Evolutionary conservation across 345 rosid genomes (phyloP), one percentile per base, ranked within the genome.

Genomic region (Noccaea bulbosa): DNA sequence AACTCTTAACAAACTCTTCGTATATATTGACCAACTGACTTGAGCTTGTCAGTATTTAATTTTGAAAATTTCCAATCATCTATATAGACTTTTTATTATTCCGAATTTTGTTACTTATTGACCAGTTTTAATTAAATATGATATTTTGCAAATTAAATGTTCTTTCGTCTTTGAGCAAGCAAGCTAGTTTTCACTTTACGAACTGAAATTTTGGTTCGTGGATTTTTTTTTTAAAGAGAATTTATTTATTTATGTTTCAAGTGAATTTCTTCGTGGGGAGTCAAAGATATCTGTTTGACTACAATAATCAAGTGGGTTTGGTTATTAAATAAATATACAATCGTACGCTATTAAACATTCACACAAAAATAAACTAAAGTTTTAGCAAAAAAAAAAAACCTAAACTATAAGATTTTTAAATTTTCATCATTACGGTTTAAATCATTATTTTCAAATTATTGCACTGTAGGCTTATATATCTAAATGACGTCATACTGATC

Each of bases 251-350:
- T 68, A 6, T 6, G 20, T 30, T 44, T 3, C 9, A 27, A 27
- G 9, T 65, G 57, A 49, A 17, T 15, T 32, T 39, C 27, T 49
- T 49, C 45, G 59, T 73, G 38, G 34, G 17, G 17, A 58, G 77
- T 73, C 77, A 57, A 73, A 65, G 30, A 65, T 65, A 65, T 57
- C 72, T 72, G 72, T 57, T 59, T 65, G 67, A 32, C 67, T 49
- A 41, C 12, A 12, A 55, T 20, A 30, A 63, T 64, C 65, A 43
- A 27, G 43, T 11, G 8, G 47, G 9, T 45, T 64, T 64, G 20
- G 22, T 54, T 62, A 55, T 70, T 70, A 30, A 48, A 3, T 27
- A 27, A 2, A 27, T 27, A 27, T 27, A 27, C 30, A 27, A 50
- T 16, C 14, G 8, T 10, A 40, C 16, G 38, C 27, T 41, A 15